Evolutionary conservation across 2,329 filamentous ascomycete genomes (phyloP).

Genomic region (Tolypocladium nubicola): DNA sequence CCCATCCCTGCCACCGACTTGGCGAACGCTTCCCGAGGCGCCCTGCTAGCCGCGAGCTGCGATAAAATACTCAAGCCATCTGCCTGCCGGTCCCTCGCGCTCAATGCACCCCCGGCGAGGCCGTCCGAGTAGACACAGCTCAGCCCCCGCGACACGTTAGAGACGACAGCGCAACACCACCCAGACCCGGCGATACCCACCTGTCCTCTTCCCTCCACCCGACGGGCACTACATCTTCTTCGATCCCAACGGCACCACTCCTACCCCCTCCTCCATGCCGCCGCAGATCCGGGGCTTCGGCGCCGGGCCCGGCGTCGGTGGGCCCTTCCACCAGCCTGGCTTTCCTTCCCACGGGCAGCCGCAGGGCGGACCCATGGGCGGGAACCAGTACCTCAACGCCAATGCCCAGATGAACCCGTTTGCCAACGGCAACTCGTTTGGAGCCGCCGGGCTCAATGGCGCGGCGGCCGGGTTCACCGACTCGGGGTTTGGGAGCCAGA

Average conservation of each 20-base stretch:
- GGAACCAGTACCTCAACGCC: constrained; percentile 62
- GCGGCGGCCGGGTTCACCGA: constrained; percentile 49
- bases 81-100: neutral
- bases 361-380: constrained; percentile 43
- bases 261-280: constrained; percentile 16
- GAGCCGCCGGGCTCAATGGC: constrained; percentile 45
- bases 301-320: constrained; percentile 24
- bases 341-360: constrained; percentile 42
- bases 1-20: neutral
- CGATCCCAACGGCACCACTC: neutral
- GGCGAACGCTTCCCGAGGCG: neutral
- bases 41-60: neutral
- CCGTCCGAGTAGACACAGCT: constrained; percentile 5
- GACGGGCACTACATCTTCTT: neutral
- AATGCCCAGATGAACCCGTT: constrained; percentile 61
- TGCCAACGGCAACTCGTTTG: constrained; percentile 44
- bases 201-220: neutral
- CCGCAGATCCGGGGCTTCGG: constrained; percentile 27
- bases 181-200: neutral
- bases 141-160: constrained; percentile 17
- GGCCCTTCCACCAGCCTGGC: constrained; percentile 33
- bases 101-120: constrained; percentile 10
- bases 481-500: constrained; percentile 75
- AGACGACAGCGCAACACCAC: constrained; percentile 9
- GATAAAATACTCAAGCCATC: neutral